phyloP scores from a whole-genome alignment of 345 rosid species.

The Heritiera fomes region DNA sequence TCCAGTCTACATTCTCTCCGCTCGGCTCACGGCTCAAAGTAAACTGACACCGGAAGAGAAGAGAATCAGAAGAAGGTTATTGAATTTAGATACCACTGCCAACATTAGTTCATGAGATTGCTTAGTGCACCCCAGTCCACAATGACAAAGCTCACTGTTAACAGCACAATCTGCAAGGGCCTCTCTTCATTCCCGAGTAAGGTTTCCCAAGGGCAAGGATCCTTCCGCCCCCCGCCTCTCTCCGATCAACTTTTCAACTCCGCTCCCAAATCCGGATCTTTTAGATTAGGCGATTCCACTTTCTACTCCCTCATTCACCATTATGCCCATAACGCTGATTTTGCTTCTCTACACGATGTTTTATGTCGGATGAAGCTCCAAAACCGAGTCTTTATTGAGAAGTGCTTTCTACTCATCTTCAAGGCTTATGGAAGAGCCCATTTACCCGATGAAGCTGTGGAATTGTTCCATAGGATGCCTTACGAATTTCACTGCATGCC shows the following conservation, averaged over 20 bases:
- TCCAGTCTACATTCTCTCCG: background rate
- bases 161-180: slow-evolving; percentile 23
- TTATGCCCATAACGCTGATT: slow-evolving; percentile 58
- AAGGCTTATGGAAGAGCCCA: slow-evolving; percentile 77
- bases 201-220: slow-evolving; percentile 23
- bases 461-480: slow-evolving; percentile 65
- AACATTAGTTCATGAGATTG: background rate
- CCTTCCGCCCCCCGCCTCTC: slow-evolving; percentile 42
- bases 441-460: slow-evolving; percentile 60
- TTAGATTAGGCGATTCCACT: slow-evolving; percentile 70
- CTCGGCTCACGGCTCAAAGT: background rate
- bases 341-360: slow-evolving; percentile 55
- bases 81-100: background rate
- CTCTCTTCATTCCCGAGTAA: slow-evolving; percentile 36
- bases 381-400: slow-evolving; percentile 57
- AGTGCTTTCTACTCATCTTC: slow-evolving; percentile 55
- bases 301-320: slow-evolving; percentile 64
- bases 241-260: slow-evolving; percentile 55
- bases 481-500: slow-evolving; percentile 70
- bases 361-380: slow-evolving; percentile 62
- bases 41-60: slow-evolving; percentile 39
- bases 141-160: slow-evolving; percentile 15
- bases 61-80: background rate
- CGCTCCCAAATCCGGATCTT: slow-evolving; percentile 62
- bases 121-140: background rate